Evolutionary conservation across 2,329 filamentous ascomycete species (phyloP), one percentile per base, ranked within the genome.

Genomic region (Sporothrix curviconia): DNA sequence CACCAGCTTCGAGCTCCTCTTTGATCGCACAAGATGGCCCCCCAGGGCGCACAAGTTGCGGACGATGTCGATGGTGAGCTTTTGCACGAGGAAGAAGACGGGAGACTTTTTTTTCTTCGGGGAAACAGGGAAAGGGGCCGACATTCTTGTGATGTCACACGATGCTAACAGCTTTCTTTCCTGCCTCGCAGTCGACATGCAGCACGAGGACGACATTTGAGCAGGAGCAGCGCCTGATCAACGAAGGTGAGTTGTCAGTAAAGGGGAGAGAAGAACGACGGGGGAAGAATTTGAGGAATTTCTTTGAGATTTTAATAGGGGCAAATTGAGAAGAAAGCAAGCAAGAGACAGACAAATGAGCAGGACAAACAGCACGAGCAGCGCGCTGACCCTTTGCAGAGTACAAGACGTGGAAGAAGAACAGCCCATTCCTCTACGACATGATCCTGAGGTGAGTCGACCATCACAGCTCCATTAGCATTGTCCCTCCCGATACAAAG

Each of bases 331-430:
- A n/a, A n/a, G n/a, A n/a, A n/a, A n/a, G n/a, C n/a, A n/a, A n/a
- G n/a, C 8, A 19, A 36, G 22, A 25, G 28, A 25, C 3, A 17
- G 11, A 5, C 15, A 15, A 46, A 46, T 2, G 19, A 11, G 36
- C 28, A 25, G 17, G 12, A 32, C 4, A 4, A 15, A 9, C 19
- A 7, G 22, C 34, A 17, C 3, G 17, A 15, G 37, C 17, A 15
- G 46, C 25, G 44, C 22, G 7, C 15, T n/a, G 24, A 19, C n/a
- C 17, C 4, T 39, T 11, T 30, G 0, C 66, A 91, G 94, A 99
- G 72, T 99, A 99, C 82, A 99, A 99, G 73, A 96, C 92, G 64
- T 99, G 94, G 94, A 99, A 99, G 81, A 99, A 99, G 79, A 99
- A 99, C 74, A 90, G 89, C 63, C 92, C 94, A 3, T 97, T 97